Conservation (phyloP, 2,329 filamentous ascomycete genomes). For the Colletotrichum sp. region DNA sequence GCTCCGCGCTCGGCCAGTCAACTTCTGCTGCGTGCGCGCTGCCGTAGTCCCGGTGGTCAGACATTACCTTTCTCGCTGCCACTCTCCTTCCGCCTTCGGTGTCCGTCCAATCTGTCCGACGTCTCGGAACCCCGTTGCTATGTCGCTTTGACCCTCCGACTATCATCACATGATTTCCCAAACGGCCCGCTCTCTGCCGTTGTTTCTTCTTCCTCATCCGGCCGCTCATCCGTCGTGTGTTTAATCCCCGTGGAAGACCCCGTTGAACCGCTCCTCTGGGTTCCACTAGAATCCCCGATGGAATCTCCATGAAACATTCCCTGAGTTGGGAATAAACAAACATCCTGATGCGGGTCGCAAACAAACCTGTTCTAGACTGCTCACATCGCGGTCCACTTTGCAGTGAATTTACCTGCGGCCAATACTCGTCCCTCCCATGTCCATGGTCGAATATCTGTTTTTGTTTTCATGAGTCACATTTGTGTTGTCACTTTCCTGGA, state of each 20-base stretch:
- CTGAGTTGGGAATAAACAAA: background rate
- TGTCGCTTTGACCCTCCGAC: background rate
- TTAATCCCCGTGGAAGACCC: background rate
- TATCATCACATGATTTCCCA: background rate
- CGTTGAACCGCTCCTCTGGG: background rate
- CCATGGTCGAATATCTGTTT: background rate
- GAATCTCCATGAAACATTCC: background rate
- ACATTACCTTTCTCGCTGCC: background rate
- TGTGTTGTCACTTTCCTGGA: background rate
- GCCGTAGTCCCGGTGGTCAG: background rate
- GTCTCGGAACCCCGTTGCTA: background rate
- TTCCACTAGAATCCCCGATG: background rate
- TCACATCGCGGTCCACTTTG: background rate
- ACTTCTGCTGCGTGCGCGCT: background rate
- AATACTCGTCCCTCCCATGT: background rate
- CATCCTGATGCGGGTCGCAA: background rate
- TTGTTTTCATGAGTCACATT: background rate
- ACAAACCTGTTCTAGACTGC: background rate
- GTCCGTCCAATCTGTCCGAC: constrained; percentile 5
- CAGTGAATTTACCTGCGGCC: background rate
- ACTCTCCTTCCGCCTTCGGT: background rate
- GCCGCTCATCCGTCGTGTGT: background rate
- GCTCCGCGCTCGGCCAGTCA: background rate
- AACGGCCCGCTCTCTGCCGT: background rate
- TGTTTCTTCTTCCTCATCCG: background rate